Evolutionary conservation across 2,329 filamentous ascomycete species (phyloP), one percentile per base, ranked within the genome.

Genomic region (Akanthomyces muscarius): DNA sequence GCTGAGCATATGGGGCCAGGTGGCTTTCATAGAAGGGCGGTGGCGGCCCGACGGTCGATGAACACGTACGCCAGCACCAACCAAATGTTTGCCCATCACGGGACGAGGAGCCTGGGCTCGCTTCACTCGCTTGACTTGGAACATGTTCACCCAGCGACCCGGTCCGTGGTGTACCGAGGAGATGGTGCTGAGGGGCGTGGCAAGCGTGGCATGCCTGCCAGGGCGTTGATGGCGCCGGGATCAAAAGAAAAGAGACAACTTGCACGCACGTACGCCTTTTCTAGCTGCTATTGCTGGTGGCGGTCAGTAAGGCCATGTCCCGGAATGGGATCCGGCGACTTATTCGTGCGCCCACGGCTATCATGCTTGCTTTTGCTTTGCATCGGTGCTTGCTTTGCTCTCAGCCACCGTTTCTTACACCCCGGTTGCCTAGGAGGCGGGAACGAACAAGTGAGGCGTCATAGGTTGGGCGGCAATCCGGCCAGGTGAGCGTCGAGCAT

Each of bases 91-190:
- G 47, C 6, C 18, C 38, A 61, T 52, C 36, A 45, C 38, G 58
- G 58, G 56, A 48, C 10, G 23, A 41, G 21, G 45, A 59, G 44
- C 48, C 23, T 41, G 41, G 53, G 48, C 58, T 61, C 38, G 18
- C 38, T 33, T 61, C 38, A 25, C 38, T 23, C 47, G 44, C 36
- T 45, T n/a, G n/a, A 44, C 41, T 36, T 30, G 58, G 58, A 61
- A 53, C 58, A 52, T 61, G 58, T 61, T 61, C 58, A 33, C 58
- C 58, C 58, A 53, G 45, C 28, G 47, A 53, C 58, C 58, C 48
- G 58, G 58, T 61, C 8, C 48, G 18, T 50, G 58, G 58, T 30
- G 57, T 60, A 51, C 33, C 56, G 23, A 18, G 36, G 48, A 25
- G 47, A 33, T 41, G 57, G 57, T 38, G 38, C 23, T 23, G 47